These are phyloP conservation scores for Sclerotinia nivalis DNA, from an alignment of 2,329 filamentous ascomycete genomes.

Conservation along the genomic window DNA sequence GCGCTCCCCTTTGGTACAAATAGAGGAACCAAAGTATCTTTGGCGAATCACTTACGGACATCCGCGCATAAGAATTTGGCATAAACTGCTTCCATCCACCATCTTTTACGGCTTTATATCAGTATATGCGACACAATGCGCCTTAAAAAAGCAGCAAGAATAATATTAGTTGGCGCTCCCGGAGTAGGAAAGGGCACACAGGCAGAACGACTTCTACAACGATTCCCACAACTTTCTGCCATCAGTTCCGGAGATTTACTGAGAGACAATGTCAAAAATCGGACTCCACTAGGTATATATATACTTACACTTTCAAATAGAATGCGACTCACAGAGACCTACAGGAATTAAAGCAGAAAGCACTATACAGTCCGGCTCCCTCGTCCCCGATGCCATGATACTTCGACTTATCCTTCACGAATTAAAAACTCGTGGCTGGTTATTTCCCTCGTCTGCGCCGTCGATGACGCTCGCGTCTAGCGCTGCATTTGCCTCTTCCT, in stretches of 20 bases:
- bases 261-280: constrained; percentile 86
- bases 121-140: constrained; percentile 51
- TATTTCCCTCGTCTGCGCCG: constrained; percentile 52
- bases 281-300: constrained; percentile 75
- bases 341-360: constrained; percentile 86
- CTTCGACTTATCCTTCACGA: constrained; percentile 90
- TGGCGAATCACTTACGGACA: constrained; percentile 10
- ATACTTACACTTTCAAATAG: background rate
- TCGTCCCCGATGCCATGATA: constrained; percentile 92
- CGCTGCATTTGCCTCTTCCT: constrained; percentile 42
- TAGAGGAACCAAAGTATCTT: constrained; percentile 7
- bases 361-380: constrained; percentile 81
- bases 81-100: background rate
- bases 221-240: constrained; percentile 84
- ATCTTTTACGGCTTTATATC: background rate
- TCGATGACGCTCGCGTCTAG: constrained; percentile 36
- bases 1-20: background rate
- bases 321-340: constrained; percentile 12
- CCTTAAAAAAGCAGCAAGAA: constrained; percentile 78
- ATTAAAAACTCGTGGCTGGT: constrained; percentile 82
- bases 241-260: constrained; percentile 94
- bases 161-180: constrained; percentile 94
- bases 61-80: constrained; percentile 4
- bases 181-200: constrained; percentile 93
- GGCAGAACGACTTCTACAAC: constrained; percentile 80